phyloP scores from a whole-genome alignment of 2,329 filamentous ascomycete genomes.

The Beauveria caledonica region DNA sequence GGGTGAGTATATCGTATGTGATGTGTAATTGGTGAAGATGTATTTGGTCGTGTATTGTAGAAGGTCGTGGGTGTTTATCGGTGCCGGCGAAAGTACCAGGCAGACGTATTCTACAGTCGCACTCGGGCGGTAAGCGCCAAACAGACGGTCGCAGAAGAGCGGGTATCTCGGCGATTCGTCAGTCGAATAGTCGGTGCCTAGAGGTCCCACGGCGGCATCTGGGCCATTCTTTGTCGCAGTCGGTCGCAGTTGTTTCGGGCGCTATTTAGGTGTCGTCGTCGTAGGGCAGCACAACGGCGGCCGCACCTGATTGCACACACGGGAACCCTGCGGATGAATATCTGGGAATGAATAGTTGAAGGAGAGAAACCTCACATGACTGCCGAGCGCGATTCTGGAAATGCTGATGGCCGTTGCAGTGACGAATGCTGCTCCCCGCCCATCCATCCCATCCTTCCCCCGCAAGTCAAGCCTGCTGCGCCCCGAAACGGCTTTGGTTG shows the following conservation, averaged over 20 bases:
- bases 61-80: neutral
- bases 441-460: neutral
- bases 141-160: neutral
- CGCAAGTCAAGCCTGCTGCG: neutral
- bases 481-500: neutral
- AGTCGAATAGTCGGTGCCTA: slow-evolving; percentile 2
- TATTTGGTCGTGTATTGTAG: neutral
- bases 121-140: neutral
- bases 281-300: neutral
- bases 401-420: no score
- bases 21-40: neutral
- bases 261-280: neutral
- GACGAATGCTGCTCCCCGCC: neutral
- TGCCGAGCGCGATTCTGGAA: no score
- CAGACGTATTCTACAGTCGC: neutral
- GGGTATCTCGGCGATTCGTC: neutral
- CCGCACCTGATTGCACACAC: no score
- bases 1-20: neutral
- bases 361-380: no score
- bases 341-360: neutral
- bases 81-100: neutral
- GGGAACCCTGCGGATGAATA: neutral
- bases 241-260: neutral
- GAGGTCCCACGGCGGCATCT: neutral
- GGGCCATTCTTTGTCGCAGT: neutral